phyloP scores from a whole-genome alignment of 352 stramenopile species.

The Globisporangium okanoganense region DNA sequence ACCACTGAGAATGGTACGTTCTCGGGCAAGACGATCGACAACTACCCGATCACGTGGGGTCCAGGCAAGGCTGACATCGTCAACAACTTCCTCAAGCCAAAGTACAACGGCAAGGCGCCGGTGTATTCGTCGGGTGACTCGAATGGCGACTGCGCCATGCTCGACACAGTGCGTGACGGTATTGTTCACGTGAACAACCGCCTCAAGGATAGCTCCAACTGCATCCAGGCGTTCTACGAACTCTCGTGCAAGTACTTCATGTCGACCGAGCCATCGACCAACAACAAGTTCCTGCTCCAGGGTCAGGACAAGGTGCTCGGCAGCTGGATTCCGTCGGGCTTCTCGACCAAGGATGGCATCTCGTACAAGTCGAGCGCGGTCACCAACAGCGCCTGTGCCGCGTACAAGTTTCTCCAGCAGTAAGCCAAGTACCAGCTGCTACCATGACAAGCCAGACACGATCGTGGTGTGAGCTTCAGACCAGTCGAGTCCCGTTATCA shows the following conservation, averaged over 20 bases:
- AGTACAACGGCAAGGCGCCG: conserved; percentile 39
- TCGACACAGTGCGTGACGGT: conserved; percentile 50
- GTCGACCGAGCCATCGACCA: conserved; percentile 28
- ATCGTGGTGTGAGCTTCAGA: not conserved
- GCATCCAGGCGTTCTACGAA: conserved; percentile 64
- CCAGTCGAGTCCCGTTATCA: not conserved
- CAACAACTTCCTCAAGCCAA: conserved; percentile 37
- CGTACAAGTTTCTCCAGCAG: conserved; percentile 36
- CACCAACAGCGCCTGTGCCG: conserved; percentile 27
- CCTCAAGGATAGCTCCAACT: conserved; percentile 37
- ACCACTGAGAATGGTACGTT: conserved; percentile 36
- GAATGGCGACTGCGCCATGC: conserved; percentile 59
- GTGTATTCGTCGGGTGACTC: conserved; percentile 57
- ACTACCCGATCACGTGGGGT: conserved; percentile 70
- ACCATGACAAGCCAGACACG: not conserved
- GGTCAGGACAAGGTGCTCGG: conserved; percentile 59
- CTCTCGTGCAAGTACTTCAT: conserved; percentile 52
- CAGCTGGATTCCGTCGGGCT: conserved; percentile 66
- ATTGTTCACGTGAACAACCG: conserved; percentile 66
- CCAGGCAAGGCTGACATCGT: conserved; percentile 50
- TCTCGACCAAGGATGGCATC: conserved; percentile 50
- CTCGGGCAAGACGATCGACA: conserved; percentile 28
- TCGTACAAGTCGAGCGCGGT: conserved; percentile 43
- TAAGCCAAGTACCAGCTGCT: not conserved
- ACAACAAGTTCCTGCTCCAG: conserved; percentile 56